Percentiles rank a stretch among this genome's conserved stretches.
phyloP scores from a whole-genome alignment of 1,139 yeast genomes.

The Casaregolazyma lundiana region DNA sequence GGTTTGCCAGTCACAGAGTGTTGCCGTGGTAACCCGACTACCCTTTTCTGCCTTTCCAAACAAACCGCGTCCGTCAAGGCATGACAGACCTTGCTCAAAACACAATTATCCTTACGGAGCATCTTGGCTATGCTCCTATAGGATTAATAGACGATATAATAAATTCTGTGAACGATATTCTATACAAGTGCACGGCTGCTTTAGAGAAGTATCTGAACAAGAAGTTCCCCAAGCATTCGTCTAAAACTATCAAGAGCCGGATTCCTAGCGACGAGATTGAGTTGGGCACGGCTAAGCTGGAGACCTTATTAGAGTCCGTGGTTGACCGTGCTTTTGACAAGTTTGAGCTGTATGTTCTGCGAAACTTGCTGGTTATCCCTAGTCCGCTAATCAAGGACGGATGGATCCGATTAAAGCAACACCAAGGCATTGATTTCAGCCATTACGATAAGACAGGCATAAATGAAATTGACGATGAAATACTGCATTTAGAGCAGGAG shows the following conservation, averaged over 20 bases:
- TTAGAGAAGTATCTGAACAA: slow-evolving; percentile 58
- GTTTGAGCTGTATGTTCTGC: slow-evolving; percentile 72
- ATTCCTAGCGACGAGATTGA: slow-evolving; percentile 47
- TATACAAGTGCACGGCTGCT: slow-evolving; percentile 79
- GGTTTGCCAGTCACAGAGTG: slow-evolving; percentile 2
- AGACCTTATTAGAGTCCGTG: slow-evolving; percentile 66
- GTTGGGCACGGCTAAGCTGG: slow-evolving; percentile 75
- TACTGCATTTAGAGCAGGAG: slow-evolving; percentile 39
- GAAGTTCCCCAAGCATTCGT: slow-evolving; percentile 19
- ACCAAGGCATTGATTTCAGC: slow-evolving; percentile 47
- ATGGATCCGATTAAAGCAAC: slow-evolving; percentile 64
- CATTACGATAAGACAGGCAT: slow-evolving; percentile 19
- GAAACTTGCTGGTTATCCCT: slow-evolving; percentile 75
- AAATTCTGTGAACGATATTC: slow-evolving; percentile 78
- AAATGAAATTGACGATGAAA: slow-evolving; percentile 32
- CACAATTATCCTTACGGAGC: slow-evolving; percentile 72
- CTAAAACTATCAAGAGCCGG: slow-evolving; percentile 11
- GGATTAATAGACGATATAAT: slow-evolving; percentile 83
- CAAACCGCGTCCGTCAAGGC: neutral
- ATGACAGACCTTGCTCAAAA: slow-evolving; percentile 8
- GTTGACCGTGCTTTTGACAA: slow-evolving; percentile 86
- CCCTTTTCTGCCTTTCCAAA: too few species aligned
- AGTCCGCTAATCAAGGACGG: slow-evolving; percentile 62
- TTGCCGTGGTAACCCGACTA: slow-evolving; percentile 7
- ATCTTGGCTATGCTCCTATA: slow-evolving; percentile 82